Evolutionary conservation across 2,329 filamentous ascomycete species (phyloP).

Genomic region (Aureobasidium uvarum): DNA sequence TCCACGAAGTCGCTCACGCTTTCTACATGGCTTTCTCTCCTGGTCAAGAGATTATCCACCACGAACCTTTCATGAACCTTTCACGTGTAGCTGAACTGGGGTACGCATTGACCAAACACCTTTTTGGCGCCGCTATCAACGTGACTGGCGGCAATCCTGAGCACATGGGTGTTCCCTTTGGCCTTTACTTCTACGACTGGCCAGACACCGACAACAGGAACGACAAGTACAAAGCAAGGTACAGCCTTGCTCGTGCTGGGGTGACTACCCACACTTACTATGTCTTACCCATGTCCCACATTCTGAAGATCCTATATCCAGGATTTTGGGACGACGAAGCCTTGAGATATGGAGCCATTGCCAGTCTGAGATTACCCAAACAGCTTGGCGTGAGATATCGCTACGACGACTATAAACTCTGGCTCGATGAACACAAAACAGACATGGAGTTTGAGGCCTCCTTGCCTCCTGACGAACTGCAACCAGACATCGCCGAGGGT

Average conservation of each 20-base stretch:
- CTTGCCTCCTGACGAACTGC: not conserved
- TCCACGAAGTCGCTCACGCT: not conserved
- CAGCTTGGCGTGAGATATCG: not conserved
- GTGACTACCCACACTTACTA: not conserved
- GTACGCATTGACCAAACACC: not conserved
- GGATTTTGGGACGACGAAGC: not conserved
- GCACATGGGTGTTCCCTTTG: not conserved
- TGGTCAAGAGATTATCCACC: not conserved
- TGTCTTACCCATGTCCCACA: not conserved
- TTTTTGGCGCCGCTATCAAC: not conserved
- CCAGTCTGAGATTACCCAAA: not conserved
- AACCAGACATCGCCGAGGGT: not conserved
- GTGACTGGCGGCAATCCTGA: not conserved
- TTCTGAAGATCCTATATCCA: not conserved
- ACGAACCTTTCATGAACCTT: slow-evolving; percentile 1
- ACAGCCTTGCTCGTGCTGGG: not conserved
- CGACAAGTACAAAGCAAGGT: not conserved
- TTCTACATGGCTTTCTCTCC: not conserved
- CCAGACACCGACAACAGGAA: not conserved
- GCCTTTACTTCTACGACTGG: not conserved
- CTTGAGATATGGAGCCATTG: not conserved
- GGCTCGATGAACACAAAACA: not conserved
- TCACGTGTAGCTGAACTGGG: not conserved
- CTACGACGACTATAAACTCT: not conserved
- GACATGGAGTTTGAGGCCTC: not conserved